These are phyloP conservation scores for Candida railenensis DNA, from an alignment of 805 yeast genomes.

Conservation along the genomic window DNA sequence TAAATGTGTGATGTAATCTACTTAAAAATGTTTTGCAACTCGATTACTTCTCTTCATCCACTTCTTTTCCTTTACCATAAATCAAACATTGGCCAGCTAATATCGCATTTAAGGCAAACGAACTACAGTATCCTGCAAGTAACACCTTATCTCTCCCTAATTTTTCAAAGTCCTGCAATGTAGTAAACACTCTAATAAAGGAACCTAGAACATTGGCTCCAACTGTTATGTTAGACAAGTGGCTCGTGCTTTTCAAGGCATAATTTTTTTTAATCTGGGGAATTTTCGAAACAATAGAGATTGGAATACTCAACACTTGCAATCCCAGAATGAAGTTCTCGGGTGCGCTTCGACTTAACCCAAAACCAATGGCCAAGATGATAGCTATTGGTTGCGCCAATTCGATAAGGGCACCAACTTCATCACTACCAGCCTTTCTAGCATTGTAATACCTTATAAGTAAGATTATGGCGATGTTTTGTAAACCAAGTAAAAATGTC, in stretches of 20 bases:
- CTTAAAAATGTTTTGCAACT: too few relatives aligned
- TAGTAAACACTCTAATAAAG: slow-evolving; percentile 38
- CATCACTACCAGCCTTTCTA: slow-evolving; percentile 9
- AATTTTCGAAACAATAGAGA: slow-evolving; percentile 34
- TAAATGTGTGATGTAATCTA: too few relatives aligned
- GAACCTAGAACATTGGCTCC: slow-evolving; percentile 42
- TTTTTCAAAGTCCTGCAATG: slow-evolving; percentile 29
- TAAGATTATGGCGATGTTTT: slow-evolving; percentile 35
- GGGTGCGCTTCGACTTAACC: slow-evolving; percentile 34
- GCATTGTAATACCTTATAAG: slow-evolving; percentile 34
- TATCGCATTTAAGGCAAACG: slow-evolving; percentile 32
- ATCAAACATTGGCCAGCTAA: slow-evolving; percentile 35
- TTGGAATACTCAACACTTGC: slow-evolving; percentile 38
- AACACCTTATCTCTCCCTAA: slow-evolving; percentile 31
- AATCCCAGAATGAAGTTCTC: slow-evolving; percentile 23
- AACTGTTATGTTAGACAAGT: slow-evolving; percentile 37
- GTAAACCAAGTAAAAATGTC: slow-evolving; percentile 36
- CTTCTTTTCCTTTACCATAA: slow-evolving; percentile 14
- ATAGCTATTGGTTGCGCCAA: slow-evolving; percentile 25
- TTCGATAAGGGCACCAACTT: slow-evolving; percentile 11
- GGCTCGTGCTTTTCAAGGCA: slow-evolving; percentile 33
- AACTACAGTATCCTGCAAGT: slow-evolving; percentile 37
- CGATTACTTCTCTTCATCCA: slow-evolving; percentile 4
- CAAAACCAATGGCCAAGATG: slow-evolving; percentile 25
- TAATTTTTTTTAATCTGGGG: slow-evolving; percentile 40